Evolutionary conservation across 1,139 yeast genomes (phyloP), one percentile per base, ranked within the genome.

Genomic region (Suhomyces kunorum): DNA sequence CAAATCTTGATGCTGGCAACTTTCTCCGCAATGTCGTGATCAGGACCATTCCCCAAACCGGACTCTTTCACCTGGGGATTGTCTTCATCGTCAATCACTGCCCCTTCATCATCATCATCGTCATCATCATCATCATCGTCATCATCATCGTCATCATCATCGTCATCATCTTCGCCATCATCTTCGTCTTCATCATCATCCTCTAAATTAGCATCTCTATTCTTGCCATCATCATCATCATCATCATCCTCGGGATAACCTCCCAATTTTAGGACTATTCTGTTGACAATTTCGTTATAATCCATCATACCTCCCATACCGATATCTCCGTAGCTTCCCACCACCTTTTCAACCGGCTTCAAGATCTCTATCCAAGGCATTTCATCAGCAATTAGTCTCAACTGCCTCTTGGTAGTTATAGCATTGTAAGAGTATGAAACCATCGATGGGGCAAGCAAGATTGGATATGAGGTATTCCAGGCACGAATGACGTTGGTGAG

Each of bases 301-400:
- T 85, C 92, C 83, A 84, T 81, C 94, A 85, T 85, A 41, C 94
- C 94, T 28, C 94, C 92, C 90, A 85, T 87, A 24, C 96, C 97
- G 46, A 90, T 89, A 55, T 89, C 97, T 44, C 98, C 97, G 62
- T 87, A 88, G 39, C 89, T 81, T 20, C 95, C 95, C 44, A 87
- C 86, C 7, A 90, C 95, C 59, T 90, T 90, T 59, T 90, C 98
- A 4, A 87, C 89, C 0, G 98, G 98, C 58, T 83, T 86, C 53
- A 90, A 68, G 17, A 89, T 76, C 53, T 87, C 95, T 43, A 89
- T 84, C 90, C 95, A 88, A 34, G 88, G 87, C 89, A 88, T 87
- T 51, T 87, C 94, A 50, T 87, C 95, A 40, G 80, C 77, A 44
- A 90, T 80, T 25, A 83, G 71, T 47, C 77, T 75, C 44, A 87